A percentile compares a stretch with the other conserved stretches of the same genome.
These are phyloP conservation scores for Ogataea allantospora DNA, from an alignment of 805 yeast genomes.

Conservation along the genomic window DNA sequence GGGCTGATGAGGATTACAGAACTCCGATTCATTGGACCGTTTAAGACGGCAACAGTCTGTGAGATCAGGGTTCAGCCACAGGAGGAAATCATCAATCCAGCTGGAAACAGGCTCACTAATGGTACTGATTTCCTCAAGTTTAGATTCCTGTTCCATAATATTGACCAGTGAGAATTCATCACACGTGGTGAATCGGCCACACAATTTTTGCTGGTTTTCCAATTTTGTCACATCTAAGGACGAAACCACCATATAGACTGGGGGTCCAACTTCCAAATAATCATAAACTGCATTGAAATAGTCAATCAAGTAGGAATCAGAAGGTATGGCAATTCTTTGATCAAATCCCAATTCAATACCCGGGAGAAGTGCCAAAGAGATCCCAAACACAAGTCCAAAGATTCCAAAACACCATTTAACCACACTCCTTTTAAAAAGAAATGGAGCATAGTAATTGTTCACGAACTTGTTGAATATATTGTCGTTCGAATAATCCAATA, in stretches of 20 bases:
- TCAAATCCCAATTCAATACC: conserved; percentile 76
- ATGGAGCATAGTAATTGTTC: conserved; percentile 54
- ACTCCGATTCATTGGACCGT: conserved; percentile 49
- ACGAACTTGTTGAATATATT: conserved; percentile 41
- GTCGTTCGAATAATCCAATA: conserved; percentile 24
- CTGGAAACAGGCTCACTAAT: conserved; percentile 81
- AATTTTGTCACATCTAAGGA: conserved; percentile 62
- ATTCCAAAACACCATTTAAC: conserved; percentile 48
- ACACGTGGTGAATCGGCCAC: conserved; percentile 88
- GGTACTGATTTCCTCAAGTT: conserved; percentile 60
- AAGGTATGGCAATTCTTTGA: conserved; percentile 84
- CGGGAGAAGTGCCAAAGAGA: conserved; percentile 71
- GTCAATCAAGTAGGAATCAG: conserved; percentile 73
- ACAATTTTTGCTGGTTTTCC: conserved; percentile 64
- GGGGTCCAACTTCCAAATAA: conserved; percentile 86
- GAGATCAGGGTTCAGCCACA: conserved; percentile 82
- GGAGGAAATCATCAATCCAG: conserved; percentile 90
- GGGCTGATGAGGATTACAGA: conserved; percentile 67
- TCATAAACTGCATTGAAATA: conserved; percentile 76
- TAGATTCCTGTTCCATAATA: conserved; percentile 79
- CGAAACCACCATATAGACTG: conserved; percentile 80
- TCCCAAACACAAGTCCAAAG: conserved; percentile 62
- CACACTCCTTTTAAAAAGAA: conserved; percentile 47
- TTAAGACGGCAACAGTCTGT: conserved; percentile 81
- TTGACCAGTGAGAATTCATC: conserved; percentile 75